phyloP scores from a whole-genome alignment of 495 filamentous ascomycete species.

The Letharia columbiana region DNA sequence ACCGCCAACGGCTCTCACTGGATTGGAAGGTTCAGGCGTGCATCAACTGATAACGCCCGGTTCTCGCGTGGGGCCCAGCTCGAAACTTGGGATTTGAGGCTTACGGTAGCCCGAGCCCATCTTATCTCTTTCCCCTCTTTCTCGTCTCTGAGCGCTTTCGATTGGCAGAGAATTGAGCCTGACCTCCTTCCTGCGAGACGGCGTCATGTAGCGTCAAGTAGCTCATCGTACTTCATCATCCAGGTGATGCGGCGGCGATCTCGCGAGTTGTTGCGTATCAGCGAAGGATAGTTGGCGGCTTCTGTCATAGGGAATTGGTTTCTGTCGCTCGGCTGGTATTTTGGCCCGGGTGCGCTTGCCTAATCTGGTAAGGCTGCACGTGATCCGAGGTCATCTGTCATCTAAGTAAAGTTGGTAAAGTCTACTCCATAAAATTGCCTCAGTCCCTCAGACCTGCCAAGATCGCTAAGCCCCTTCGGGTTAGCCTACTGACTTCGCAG shows the following conservation, averaged over 20 bases:
- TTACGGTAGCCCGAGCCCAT: background rate
- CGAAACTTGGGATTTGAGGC: background rate
- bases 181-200: background rate
- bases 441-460: no score
- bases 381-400: background rate
- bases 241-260: background rate
- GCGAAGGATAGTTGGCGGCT: background rate
- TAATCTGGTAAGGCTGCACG: background rate
- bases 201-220: background rate
- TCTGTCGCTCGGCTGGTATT: no score
- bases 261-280: background rate
- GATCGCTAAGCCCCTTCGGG: no score
- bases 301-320: no score
- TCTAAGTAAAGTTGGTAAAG: no score
- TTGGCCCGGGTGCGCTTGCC: background rate
- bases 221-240: background rate
- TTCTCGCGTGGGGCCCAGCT: background rate
- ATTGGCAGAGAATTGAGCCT: constrained; percentile 8
- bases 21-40: background rate
- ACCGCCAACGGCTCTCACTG: background rate
- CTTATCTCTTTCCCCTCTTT: constrained; percentile 16
- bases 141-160: background rate
- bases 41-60: background rate
- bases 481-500: no score
- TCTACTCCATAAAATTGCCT: no score